phyloP scores from a whole-genome alignment of 2,329 filamentous ascomycete genomes.

The Xylaria arbuscula region DNA sequence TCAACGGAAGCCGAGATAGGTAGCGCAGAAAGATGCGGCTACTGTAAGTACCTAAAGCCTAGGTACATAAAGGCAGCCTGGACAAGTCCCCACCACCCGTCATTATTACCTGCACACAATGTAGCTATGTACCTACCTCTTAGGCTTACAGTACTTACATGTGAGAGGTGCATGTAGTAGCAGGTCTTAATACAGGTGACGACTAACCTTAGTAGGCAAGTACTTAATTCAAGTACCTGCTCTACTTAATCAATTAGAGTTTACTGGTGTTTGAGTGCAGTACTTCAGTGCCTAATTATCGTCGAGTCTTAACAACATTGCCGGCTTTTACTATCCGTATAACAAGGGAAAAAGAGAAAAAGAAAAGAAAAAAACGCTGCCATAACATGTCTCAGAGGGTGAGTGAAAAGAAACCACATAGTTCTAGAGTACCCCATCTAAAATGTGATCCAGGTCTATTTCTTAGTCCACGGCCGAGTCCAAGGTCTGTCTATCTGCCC shows the following conservation, averaged over 20 bases:
- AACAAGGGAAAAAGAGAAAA: slow-evolving; percentile 16
- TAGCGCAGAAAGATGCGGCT: too few relatives aligned
- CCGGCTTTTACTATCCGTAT: neutral
- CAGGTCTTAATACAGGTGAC: too few relatives aligned
- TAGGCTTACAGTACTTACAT: too few relatives aligned
- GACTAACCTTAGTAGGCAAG: neutral
- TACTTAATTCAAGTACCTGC: neutral
- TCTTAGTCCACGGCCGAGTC: slow-evolving; percentile 74
- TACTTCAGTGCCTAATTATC: neutral
- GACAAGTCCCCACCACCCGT: neutral
- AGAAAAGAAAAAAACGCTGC: too few relatives aligned
- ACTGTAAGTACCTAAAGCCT: neutral
- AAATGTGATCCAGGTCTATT: slow-evolving; percentile 62
- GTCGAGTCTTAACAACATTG: neutral
- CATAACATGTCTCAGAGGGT: slow-evolving; percentile 41
- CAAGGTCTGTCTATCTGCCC: slow-evolving; percentile 72
- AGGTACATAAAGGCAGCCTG: neutral
- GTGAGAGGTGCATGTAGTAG: too few relatives aligned
- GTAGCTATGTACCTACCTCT: too few relatives aligned
- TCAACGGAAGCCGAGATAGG: neutral
- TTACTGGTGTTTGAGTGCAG: neutral
- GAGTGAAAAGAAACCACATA: slow-evolving; percentile 2
- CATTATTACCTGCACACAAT: too few relatives aligned
- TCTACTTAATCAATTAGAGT: neutral
- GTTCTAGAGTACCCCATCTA: neutral